Conservation (phyloP, 1,284 basidiomycete species). For the Leccinum insolens region DNA sequence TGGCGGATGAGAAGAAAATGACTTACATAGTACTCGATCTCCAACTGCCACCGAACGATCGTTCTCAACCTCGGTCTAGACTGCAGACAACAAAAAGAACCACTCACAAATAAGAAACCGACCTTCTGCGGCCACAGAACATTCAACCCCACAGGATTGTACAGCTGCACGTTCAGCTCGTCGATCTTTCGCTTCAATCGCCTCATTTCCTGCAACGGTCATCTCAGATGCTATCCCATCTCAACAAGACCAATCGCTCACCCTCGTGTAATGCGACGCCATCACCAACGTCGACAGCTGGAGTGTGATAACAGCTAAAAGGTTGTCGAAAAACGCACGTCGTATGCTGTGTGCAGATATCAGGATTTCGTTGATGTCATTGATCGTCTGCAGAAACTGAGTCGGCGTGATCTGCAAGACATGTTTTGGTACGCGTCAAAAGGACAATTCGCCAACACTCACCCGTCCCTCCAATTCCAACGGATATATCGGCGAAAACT, state of each 20-base stretch:
- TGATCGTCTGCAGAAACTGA: slow-evolving; percentile 83
- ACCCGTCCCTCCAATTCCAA: slow-evolving; percentile 84
- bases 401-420: slow-evolving; percentile 74
- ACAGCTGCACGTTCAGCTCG: slow-evolving; percentile 65
- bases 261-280: slow-evolving; percentile 77
- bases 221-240: slow-evolving; percentile 1
- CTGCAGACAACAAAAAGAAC: slow-evolving; percentile 2
- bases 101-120: slow-evolving; percentile 84
- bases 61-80: slow-evolving; percentile 6
- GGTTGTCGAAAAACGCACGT: slow-evolving; percentile 67
- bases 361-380: slow-evolving; percentile 78
- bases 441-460: slow-evolving; percentile 32
- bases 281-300: slow-evolving; percentile 70
- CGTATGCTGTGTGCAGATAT: slow-evolving; percentile 76
- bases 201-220: slow-evolving; percentile 68
- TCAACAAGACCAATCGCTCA: slow-evolving; percentile 32
- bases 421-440: background rate
- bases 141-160: slow-evolving; percentile 81
- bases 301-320: slow-evolving; percentile 70
- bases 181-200: slow-evolving; percentile 62
- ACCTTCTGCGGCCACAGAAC: slow-evolving; percentile 78
- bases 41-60: slow-evolving; percentile 48
- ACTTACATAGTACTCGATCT: slow-evolving; percentile 77
- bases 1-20: background rate
- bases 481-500: slow-evolving; percentile 81